Evolutionary conservation across 208 protist genomes (phyloP).

Genomic region (Angomonas ambiguus): DNA sequence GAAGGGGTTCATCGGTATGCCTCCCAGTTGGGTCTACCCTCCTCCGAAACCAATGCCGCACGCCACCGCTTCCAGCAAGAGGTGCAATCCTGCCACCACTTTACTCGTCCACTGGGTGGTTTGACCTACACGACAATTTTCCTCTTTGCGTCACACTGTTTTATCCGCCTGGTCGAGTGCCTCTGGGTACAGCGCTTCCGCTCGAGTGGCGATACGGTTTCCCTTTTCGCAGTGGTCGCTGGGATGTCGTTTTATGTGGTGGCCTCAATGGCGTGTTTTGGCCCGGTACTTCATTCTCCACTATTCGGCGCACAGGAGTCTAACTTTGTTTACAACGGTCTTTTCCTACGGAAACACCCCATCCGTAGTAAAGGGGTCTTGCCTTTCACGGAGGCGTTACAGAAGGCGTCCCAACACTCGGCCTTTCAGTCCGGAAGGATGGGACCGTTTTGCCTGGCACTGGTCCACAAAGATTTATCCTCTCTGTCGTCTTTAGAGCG

Average conservation of each 20-base stretch:
- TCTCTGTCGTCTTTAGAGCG: neutral
- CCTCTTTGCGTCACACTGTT: constrained; percentile 66
- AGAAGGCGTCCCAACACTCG: neutral
- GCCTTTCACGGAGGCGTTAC: neutral
- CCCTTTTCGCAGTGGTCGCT: constrained; percentile 62
- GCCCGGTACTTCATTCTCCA: neutral
- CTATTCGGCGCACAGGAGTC: neutral
- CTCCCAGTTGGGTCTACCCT: neutral
- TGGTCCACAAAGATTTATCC: neutral
- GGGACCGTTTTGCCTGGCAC: neutral
- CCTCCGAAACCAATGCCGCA: neutral
- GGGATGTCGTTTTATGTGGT: constrained; percentile 73
- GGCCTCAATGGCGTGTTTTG: constrained; percentile 36
- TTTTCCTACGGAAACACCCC: neutral
- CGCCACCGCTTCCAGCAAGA: neutral
- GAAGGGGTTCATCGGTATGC: neutral
- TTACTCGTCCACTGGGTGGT: neutral
- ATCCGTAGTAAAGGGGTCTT: neutral
- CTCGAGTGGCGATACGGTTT: constrained; percentile 35
- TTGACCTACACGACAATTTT: constrained; percentile 19
- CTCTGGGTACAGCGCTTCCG: constrained; percentile 49
- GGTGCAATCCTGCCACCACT: neutral
- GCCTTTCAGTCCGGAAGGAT: neutral
- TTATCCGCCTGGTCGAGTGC: constrained; percentile 58
- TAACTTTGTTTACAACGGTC: neutral